phyloP scores from a whole-genome alignment of 73 alveolate genomes.

The Stentor roeselii region DNA sequence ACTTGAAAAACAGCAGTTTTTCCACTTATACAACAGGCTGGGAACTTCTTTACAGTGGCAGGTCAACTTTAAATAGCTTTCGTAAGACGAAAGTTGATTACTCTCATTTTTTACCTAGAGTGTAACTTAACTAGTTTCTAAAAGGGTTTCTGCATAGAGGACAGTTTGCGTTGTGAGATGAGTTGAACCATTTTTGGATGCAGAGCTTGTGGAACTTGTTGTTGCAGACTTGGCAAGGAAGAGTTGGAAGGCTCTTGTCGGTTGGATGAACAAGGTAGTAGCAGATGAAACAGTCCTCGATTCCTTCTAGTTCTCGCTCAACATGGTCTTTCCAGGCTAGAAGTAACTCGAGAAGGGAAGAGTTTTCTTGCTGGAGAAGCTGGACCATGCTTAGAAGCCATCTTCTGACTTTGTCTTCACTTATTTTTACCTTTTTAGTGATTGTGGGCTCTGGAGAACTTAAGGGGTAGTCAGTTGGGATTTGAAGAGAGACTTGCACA shows the following conservation, averaged over 20 bases:
- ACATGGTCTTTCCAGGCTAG: conserved; percentile 55
- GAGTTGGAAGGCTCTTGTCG: conserved; percentile 57
- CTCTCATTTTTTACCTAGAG: too few relatives aligned
- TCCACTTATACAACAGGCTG: not conserved
- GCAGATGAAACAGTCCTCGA: conserved; percentile 67
- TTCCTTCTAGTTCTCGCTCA: conserved; percentile 64
- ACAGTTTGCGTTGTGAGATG: conserved; percentile 62
- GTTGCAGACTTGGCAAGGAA: conserved; percentile 64
- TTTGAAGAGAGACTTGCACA: conserved; percentile 45
- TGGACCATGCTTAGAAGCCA: conserved; percentile 55
- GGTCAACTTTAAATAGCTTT: too few relatives aligned
- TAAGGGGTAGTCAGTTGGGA: conserved; percentile 55
- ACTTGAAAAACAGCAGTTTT: not conserved
- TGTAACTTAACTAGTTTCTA: conserved; percentile 55
- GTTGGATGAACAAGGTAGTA: conserved; percentile 50
- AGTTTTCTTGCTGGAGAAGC: conserved; percentile 38
- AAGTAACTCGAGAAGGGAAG: conserved; percentile 49
- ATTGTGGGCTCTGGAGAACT: conserved; percentile 44
- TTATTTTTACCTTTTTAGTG: conserved; percentile 40
- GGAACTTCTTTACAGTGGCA: not conserved
- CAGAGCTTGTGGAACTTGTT: conserved; percentile 69
- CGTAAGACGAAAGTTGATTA: too few relatives aligned
- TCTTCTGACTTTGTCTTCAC: conserved; percentile 51
- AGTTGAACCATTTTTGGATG: conserved; percentile 61
- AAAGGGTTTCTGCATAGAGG: conserved; percentile 69